These are phyloP conservation scores for Blastomyces gilchristii DNA, from an alignment of 2,329 filamentous ascomycete species.

Conservation along the genomic window DNA sequence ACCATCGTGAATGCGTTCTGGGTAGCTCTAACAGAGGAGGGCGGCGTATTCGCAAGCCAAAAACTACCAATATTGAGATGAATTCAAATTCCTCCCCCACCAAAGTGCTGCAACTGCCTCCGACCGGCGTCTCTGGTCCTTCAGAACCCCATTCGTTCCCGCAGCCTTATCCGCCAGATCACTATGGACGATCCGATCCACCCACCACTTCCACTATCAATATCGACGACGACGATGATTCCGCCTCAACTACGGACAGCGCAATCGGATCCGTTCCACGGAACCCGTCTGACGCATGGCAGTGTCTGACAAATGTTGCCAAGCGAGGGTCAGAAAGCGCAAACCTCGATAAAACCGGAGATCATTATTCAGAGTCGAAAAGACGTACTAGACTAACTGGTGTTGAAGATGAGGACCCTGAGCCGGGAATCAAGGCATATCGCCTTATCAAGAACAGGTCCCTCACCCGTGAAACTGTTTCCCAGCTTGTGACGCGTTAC, in stretches of 20 bases:
- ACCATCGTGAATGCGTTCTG: slow-evolving; percentile 49
- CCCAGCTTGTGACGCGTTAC: slow-evolving; percentile 48
- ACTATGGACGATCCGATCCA: slow-evolving; percentile 27
- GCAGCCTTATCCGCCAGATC: slow-evolving; percentile 26
- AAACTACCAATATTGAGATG: slow-evolving; percentile 28
- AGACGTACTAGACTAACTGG: slow-evolving; percentile 21
- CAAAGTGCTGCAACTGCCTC: slow-evolving; percentile 22
- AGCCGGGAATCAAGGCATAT: slow-evolving; percentile 32
- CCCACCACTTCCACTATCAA: slow-evolving; percentile 21
- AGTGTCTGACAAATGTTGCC: slow-evolving; percentile 38
- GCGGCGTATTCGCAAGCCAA: slow-evolving; percentile 47
- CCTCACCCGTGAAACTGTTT: slow-evolving; percentile 42
- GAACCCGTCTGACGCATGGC: slow-evolving; percentile 42
- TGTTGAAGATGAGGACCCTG: slow-evolving; percentile 21
- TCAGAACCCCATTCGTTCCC: slow-evolving; percentile 22
- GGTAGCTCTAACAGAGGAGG: slow-evolving; percentile 51
- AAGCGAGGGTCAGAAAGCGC: slow-evolving; percentile 26
- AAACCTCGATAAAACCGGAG: slow-evolving; percentile 17
- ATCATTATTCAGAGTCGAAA: slow-evolving; percentile 19
- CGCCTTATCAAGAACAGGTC: slow-evolving; percentile 36
- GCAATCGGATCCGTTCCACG: slow-evolving; percentile 34
- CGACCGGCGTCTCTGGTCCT: slow-evolving; percentile 19
- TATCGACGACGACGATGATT: slow-evolving; percentile 29
- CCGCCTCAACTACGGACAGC: slow-evolving; percentile 28
- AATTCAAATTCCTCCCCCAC: slow-evolving; percentile 18